These are phyloP conservation scores for Aphanomyces euteiches DNA, from an alignment of 352 stramenopile genomes.

Conservation along the genomic window DNA sequence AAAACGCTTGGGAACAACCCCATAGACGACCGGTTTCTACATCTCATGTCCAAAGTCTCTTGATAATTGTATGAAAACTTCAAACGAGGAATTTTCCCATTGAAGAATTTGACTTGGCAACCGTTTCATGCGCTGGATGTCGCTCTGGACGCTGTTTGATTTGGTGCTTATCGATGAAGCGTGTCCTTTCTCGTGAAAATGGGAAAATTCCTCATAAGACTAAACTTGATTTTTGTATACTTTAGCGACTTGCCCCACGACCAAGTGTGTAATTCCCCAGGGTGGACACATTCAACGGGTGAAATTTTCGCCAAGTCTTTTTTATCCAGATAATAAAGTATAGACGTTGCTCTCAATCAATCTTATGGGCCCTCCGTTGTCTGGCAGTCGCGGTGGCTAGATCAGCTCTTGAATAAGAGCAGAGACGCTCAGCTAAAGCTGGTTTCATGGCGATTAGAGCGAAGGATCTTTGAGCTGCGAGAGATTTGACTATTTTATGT, in stretches of 20 bases:
- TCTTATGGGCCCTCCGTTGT: too few relatives aligned
- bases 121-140: not conserved
- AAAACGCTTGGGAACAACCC: not conserved
- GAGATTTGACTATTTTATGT: too few relatives aligned
- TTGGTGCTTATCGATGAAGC: too few relatives aligned
- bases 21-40: not conserved
- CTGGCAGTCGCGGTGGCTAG: not conserved
- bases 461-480: too few relatives aligned
- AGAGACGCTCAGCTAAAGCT: too few relatives aligned
- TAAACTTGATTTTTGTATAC: not conserved
- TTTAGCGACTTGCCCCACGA: not conserved
- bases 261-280: too few relatives aligned
- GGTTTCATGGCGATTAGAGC: too few relatives aligned
- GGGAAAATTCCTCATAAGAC: not conserved
- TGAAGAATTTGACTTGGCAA: not conserved
- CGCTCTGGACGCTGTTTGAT: too few relatives aligned
- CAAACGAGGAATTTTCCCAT: not conserved
- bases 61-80: not conserved
- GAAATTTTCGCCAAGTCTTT: too few relatives aligned
- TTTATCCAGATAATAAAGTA: too few relatives aligned
- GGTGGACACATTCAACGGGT: too few relatives aligned
- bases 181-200: not conserved
- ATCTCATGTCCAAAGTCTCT: not conserved
- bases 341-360: too few relatives aligned
- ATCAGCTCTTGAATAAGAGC: not conserved